These are phyloP conservation scores for Pichia phayaonensis DNA, from an alignment of 805 yeast species.

Conservation along the genomic window DNA sequence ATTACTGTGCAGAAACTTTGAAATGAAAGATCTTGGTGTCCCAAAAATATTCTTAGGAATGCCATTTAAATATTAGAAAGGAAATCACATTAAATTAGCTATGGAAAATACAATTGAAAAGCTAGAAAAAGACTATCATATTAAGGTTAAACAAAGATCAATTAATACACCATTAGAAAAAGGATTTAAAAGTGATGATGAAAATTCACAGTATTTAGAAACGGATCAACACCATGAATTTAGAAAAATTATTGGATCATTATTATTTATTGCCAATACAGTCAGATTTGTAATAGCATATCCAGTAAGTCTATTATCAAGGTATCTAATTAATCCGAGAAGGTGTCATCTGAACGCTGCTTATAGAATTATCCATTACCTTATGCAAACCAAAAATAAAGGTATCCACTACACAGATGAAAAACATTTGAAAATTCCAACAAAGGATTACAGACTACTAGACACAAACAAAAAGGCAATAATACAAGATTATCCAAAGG, in stretches of 20 bases:
- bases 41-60: constrained; percentile 1
- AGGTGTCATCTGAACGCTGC: constrained; percentile 1
- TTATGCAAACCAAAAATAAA: background rate
- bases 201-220: background rate
- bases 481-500: background rate
- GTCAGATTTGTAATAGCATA: constrained; percentile 7
- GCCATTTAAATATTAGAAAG: background rate
- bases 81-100: too few relatives aligned
- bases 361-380: constrained; percentile 1
- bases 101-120: background rate
- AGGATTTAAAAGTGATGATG: background rate
- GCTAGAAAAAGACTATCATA: background rate
- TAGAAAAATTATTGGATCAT: constrained; percentile 3
- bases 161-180: background rate
- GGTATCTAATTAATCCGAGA: background rate
- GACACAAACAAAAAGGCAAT: constrained; percentile 1
- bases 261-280: constrained; percentile 6
- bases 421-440: background rate
- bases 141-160: background rate
- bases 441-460: constrained; percentile 3
- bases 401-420: background rate
- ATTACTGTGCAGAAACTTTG: background rate
- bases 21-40: constrained; percentile 1
- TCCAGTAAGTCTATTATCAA: constrained; percentile 1
- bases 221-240: background rate